Evolutionary conservation across 208 protist species (phyloP).

Genomic region (Trichomonas tenax): DNA sequence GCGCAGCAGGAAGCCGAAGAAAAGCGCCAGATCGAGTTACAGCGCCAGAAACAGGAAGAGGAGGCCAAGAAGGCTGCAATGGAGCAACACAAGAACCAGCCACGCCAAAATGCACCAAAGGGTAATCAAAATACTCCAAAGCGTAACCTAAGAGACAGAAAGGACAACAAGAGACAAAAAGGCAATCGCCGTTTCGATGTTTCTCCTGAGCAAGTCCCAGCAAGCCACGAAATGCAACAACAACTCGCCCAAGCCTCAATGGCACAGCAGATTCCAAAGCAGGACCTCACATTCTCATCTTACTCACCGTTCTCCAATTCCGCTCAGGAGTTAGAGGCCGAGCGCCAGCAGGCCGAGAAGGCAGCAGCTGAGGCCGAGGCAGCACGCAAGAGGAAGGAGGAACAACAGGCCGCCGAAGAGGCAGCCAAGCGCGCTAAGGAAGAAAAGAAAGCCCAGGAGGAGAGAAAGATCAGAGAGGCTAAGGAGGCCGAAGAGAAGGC

Average conservation of each 20-base stretch:
- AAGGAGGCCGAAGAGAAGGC: not conserved
- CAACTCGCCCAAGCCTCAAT: not conserved
- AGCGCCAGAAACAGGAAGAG: not conserved
- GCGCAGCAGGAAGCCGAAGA: not conserved
- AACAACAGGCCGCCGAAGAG: not conserved
- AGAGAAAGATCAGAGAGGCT: not conserved
- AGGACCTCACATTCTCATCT: not conserved
- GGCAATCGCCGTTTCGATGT: too few species aligned
- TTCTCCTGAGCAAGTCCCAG: too few species aligned
- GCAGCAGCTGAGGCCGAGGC: too few species aligned
- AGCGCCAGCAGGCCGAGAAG: not conserved
- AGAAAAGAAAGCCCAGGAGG: not conserved
- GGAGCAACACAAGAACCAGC: not conserved
- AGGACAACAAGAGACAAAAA: not conserved
- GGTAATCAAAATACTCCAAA: not conserved
- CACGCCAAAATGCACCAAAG: not conserved
- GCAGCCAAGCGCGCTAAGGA: not conserved
- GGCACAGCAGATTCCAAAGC: not conserved
- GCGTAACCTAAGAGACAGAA: not conserved
- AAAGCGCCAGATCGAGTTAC: not conserved
- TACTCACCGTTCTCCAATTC: not conserved
- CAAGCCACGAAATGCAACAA: not conserved
- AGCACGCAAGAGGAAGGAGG: not conserved
- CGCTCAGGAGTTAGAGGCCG: not conserved
- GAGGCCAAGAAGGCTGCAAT: not conserved